Conservation (phyloP, 352 stramenopile genomes). For the Globisporangium irregulare region DNA sequence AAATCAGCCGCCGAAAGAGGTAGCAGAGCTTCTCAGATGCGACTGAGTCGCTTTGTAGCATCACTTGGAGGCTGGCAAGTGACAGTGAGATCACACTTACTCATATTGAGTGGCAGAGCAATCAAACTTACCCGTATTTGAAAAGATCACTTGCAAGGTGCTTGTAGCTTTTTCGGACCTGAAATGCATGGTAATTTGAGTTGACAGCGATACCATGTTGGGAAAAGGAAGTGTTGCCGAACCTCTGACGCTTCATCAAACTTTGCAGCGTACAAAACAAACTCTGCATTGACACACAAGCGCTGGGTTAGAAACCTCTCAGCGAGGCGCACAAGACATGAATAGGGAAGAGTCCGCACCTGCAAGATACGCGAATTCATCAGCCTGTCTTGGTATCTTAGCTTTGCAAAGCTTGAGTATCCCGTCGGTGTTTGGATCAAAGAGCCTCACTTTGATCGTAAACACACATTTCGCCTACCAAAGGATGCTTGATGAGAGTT, state of each 20-base stretch:
- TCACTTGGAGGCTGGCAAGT: constrained; percentile 46
- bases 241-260: constrained; percentile 54
- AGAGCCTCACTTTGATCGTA: constrained; percentile 53
- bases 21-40: constrained; percentile 44
- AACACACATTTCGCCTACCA: constrained; percentile 45
- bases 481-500: constrained; percentile 1
- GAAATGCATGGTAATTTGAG: constrained; percentile 9
- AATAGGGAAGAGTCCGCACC: constrained; percentile 23
- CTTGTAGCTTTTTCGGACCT: constrained; percentile 56
- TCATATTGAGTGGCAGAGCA: background rate
- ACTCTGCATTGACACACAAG: constrained; percentile 28
- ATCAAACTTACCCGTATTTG: constrained; percentile 41
- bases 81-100: background rate
- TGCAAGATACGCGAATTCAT: constrained; percentile 53
- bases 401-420: constrained; percentile 54
- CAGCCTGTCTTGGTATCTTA: constrained; percentile 24
- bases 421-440: constrained; percentile 49
- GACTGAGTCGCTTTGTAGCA: constrained; percentile 41
- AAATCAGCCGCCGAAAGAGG: constrained; percentile 59
- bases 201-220: background rate
- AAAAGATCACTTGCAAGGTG: constrained; percentile 57
- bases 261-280: constrained; percentile 53
- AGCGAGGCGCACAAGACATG: background rate
- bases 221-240: constrained; percentile 1
- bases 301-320: background rate